Evolutionary conservation across 176 grass and related monocot species (phyloP).

Genomic region (Eleusine coracana): DNA sequence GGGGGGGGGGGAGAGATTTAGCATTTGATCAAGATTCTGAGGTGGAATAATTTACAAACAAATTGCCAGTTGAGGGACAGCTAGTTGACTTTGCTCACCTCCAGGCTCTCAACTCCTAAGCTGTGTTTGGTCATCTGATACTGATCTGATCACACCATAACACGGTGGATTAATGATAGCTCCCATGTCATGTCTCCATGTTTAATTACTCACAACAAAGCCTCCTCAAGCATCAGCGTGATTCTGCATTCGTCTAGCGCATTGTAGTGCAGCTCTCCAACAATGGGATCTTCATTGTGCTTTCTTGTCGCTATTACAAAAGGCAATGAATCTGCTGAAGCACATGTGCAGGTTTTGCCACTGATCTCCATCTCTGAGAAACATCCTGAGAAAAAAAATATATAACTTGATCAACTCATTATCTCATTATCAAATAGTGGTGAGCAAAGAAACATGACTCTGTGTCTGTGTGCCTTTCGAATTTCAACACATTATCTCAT

Average conservation of each 20-base stretch:
- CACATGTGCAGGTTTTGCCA: background rate
- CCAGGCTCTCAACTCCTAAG: background rate
- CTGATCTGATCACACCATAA: background rate
- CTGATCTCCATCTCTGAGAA: background rate
- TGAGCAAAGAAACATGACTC: too few relatives aligned
- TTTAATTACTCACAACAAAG: background rate
- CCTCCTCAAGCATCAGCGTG: background rate
- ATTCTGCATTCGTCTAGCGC: background rate
- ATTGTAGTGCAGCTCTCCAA: background rate
- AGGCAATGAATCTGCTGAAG: background rate
- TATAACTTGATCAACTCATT: too few relatives aligned
- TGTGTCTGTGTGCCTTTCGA: too few relatives aligned
- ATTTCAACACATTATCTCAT: too few relatives aligned
- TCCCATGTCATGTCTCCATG: background rate
- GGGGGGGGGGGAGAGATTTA: background rate
- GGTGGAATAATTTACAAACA: background rate
- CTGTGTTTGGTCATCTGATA: background rate
- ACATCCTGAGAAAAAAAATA: background rate
- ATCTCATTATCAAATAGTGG: too few relatives aligned
- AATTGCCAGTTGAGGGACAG: background rate
- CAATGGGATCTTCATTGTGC: background rate
- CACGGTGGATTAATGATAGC: background rate
- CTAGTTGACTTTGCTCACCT: background rate
- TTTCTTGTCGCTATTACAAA: background rate
- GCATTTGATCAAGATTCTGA: background rate